Evolutionary conservation across 2,329 filamentous ascomycete species (phyloP), one percentile per base, ranked within the genome.

Genomic region (Talaromyces islandicus): DNA sequence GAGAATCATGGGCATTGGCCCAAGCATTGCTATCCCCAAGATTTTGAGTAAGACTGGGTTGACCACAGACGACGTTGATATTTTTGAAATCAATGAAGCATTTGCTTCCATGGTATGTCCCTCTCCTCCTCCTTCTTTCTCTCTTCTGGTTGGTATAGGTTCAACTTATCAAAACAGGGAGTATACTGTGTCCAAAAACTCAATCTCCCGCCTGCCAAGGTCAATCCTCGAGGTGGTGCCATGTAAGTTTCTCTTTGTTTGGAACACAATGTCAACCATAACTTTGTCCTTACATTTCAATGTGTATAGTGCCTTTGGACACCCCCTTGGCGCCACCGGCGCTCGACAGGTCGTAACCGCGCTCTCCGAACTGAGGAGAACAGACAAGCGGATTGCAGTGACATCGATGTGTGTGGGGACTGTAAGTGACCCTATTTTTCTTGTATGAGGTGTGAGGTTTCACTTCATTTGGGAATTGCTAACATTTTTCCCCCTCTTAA

Each of bases 391-490:
- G 80, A 76, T 97, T 60, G 92, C 92, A 35, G 85, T 95, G 51
- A 96, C 91, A 19, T 92, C 88, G 71, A 97, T 97, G 93, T 97
- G 92, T 76, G 80, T 97, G 46, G 93, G 92, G 62, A 97, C 92
- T 1, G 92, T 75, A 67, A 71, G 91, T 64, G 91, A 11, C 7
- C 50, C 21, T 17, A n/a, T 21, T 53, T 38, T 10, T 1, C 11
- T 21, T 43, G 17, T 57, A 27, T n/a, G n/a, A n/a, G n/a, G n/a
- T n/a, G n/a, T n/a, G 2, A 35, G 5, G 32, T 35, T 3, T 11
- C 12, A 25, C 54, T 4, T 41, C 7, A 3, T 53, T 32, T 12
- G 24, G 25, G 6, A 43, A 24, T 56, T 19, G 56, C 54, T 25
- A 19, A 57, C n/a, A n/a, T n/a, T n/a, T n/a, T n/a, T n/a, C n/a